These are phyloP conservation scores for Cubamyces lactineus DNA, from an alignment of 768 basidiomycete species.

Conservation along the genomic window DNA sequence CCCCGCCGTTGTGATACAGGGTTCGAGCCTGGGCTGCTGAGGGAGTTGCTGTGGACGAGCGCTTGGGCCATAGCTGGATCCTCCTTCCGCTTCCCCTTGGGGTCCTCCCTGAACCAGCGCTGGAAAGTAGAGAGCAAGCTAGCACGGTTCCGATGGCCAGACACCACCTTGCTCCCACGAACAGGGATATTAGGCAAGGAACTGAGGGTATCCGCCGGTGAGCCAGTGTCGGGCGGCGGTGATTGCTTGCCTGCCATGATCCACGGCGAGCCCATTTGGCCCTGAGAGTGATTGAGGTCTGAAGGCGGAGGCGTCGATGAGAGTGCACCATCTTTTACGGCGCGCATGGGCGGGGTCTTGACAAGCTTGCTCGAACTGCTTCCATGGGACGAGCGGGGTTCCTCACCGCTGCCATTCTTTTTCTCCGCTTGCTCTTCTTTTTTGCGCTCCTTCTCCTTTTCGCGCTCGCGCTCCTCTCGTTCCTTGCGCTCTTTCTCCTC, in stretches of 20 bases:
- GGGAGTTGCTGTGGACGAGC: slow-evolving; percentile 18
- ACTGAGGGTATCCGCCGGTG: slow-evolving; percentile 55
- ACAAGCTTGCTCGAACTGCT: slow-evolving; percentile 65
- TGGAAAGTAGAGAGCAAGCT: slow-evolving; percentile 85
- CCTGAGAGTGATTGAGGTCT: slow-evolving; percentile 33
- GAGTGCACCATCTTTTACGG: slow-evolving; percentile 46
- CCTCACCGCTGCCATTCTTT: slow-evolving; percentile 50
- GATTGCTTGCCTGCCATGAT: slow-evolving; percentile 56
- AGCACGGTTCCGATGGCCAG: slow-evolving; percentile 64
- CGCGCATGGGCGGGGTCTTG: slow-evolving; percentile 68
- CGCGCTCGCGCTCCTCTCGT: slow-evolving; percentile 46
- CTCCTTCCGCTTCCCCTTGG: slow-evolving; percentile 82
- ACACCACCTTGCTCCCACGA: slow-evolving; percentile 37
- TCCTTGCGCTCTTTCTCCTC: slow-evolving; percentile 63
- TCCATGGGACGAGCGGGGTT: slow-evolving; percentile 67
- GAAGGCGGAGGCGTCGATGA: slow-evolving; percentile 52
- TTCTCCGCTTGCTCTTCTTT: slow-evolving; percentile 48
- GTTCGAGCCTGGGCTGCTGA: slow-evolving; percentile 23
- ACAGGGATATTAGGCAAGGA: slow-evolving; percentile 47
- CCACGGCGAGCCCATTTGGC: slow-evolving; percentile 72
- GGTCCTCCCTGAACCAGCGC: slow-evolving; percentile 91
- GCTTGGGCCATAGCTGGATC: slow-evolving; percentile 24
- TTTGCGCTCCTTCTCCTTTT: slow-evolving; percentile 37
- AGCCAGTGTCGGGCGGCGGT: slow-evolving; percentile 50
- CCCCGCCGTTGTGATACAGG: slow-evolving; percentile 31